Percentiles rank a stretch among this genome's conserved stretches.
Conservation (phyloP, 2,329 filamentous ascomycete genomes). For the Colletotrichum tofieldiae region DNA sequence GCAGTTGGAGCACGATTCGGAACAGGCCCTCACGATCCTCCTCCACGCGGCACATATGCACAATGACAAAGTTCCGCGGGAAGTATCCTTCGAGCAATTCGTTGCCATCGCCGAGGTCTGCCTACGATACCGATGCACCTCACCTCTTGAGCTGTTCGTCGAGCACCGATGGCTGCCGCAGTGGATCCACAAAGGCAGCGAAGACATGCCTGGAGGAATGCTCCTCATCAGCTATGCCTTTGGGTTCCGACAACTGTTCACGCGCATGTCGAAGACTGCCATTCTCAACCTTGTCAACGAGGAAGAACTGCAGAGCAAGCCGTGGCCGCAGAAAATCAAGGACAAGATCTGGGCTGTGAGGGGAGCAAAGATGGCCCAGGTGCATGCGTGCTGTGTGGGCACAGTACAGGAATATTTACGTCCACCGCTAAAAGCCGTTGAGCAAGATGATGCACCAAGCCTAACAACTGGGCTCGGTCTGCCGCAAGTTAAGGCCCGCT, state of each 20-base stretch:
- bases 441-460: neutral
- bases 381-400: slow-evolving; percentile 61
- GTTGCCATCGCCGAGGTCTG: slow-evolving; percentile 68
- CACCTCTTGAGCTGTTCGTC: slow-evolving; percentile 65
- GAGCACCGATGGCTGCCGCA: slow-evolving; percentile 68
- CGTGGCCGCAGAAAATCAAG: slow-evolving; percentile 64
- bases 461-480: neutral
- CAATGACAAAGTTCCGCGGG: slow-evolving; percentile 61
- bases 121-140: slow-evolving; percentile 66
- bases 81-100: slow-evolving; percentile 64
- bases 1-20: slow-evolving; percentile 62
- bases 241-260: slow-evolving; percentile 64
- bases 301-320: slow-evolving; percentile 58
- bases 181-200: slow-evolving; percentile 64
- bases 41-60: slow-evolving; percentile 69
- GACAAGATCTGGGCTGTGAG: slow-evolving; percentile 66
- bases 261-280: slow-evolving; percentile 64
- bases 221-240: slow-evolving; percentile 69
- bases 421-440: neutral
- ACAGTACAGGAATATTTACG: slow-evolving; percentile 64
- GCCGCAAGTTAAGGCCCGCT: neutral
- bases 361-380: slow-evolving; percentile 66
- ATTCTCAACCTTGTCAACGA: slow-evolving; percentile 64
- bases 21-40: slow-evolving; percentile 61
- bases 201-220: slow-evolving; percentile 66